Evolutionary conservation across 495 filamentous ascomycete species (phyloP).

Genomic region (Melanomma pulvis-pyrius): DNA sequence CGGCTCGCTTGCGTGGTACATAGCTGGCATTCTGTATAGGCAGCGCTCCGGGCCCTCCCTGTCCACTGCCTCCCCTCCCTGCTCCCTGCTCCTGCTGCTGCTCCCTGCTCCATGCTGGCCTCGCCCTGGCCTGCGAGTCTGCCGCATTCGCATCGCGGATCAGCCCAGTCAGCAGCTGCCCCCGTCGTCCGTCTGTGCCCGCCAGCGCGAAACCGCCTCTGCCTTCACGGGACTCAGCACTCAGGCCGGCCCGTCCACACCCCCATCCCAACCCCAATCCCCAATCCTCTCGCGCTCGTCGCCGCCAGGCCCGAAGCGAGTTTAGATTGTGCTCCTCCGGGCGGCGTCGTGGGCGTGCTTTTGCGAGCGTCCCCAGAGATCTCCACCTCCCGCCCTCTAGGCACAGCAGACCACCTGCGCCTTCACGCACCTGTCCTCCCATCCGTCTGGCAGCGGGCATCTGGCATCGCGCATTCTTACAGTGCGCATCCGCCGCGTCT

Average conservation of each 20-base stretch:
- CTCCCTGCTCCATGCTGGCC: background rate
- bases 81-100: background rate
- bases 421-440: background rate
- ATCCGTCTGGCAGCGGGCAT: constrained; percentile 3
- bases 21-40: background rate
- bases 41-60: background rate
- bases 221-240: constrained; percentile 30
- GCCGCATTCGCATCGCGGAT: constrained; percentile 19
- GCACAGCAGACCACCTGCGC: constrained; percentile 19
- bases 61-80: background rate
- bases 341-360: constrained; percentile 29
- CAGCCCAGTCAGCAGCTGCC: constrained; percentile 32
- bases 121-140: constrained; percentile 4
- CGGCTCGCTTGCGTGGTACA: constrained; percentile 33
- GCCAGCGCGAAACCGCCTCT: constrained; percentile 31
- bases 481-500: constrained; percentile 7
- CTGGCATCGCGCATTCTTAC: constrained; percentile 22
- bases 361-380: constrained; percentile 34
- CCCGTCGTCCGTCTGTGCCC: constrained; percentile 15
- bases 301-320: constrained; percentile 34
- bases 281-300: constrained; percentile 24
- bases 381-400: constrained; percentile 37
- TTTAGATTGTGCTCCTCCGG: constrained; percentile 39
- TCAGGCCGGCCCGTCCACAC: constrained; percentile 22
- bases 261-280: constrained; percentile 1